Evolutionary conservation across 139 green algal genomes (phyloP).

Genomic region (Coelastrella sp.): DNA sequence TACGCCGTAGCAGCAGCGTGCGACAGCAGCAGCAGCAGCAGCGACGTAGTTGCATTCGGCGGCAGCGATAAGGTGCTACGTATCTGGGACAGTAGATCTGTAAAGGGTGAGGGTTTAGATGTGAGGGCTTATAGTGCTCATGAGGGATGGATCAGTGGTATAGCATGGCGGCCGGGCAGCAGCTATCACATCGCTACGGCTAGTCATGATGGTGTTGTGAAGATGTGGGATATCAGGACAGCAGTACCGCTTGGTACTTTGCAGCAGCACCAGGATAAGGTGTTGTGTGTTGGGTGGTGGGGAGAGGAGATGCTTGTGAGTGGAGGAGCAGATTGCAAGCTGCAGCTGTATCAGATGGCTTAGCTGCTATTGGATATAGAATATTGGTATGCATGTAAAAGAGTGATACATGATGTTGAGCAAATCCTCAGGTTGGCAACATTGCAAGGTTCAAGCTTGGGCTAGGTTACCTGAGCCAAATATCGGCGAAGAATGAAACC

Average conservation of each 20-base stretch:
- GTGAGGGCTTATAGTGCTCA: conserved; percentile 65
- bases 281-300: conserved; percentile 63
- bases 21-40: conserved; percentile 38
- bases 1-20: conserved; percentile 60
- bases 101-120: conserved; percentile 69
- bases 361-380: not conserved
- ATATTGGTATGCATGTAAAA: too few species aligned
- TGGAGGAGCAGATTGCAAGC: conserved; percentile 70
- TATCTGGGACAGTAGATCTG: conserved; percentile 79
- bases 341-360: conserved; percentile 59
- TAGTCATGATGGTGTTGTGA: conserved; percentile 67
- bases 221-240: conserved; percentile 76
- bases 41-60: conserved; percentile 77
- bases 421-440: conserved; percentile 52
- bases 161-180: conserved; percentile 75
- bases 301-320: conserved; percentile 49
- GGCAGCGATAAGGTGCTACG: conserved; percentile 75
- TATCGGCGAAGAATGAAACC: not conserved
- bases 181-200: conserved; percentile 75
- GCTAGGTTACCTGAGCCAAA: conserved; percentile 46
- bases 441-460: conserved; percentile 70
- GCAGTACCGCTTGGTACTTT: conserved; percentile 70
- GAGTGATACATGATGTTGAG: conserved; percentile 58
- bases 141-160: conserved; percentile 73
- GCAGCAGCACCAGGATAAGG: conserved; percentile 65